A percentile compares a stretch with the other conserved stretches of the same genome.
phyloP scores from a whole-genome alignment of 1,139 yeast species.

The Zygoascus meyerae region DNA sequence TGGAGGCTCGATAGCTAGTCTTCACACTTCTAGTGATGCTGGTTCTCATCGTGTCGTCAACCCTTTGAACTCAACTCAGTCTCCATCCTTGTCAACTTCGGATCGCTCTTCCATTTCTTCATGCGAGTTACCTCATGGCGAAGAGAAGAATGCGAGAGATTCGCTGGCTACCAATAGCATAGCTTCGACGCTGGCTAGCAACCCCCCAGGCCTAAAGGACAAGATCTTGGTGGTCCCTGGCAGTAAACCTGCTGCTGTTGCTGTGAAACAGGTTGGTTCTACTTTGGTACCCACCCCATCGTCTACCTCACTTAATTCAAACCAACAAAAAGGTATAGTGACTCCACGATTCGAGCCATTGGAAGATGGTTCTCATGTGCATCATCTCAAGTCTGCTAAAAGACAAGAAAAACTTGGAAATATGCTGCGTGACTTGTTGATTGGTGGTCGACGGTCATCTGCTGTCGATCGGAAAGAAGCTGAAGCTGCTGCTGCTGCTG shows the following conservation, averaged over 20 bases:
- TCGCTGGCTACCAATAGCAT: background rate
- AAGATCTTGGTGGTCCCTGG: background rate
- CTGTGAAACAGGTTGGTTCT: background rate
- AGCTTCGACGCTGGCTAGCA: background rate
- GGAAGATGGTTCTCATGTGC: constrained; percentile 48
- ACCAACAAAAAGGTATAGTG: background rate
- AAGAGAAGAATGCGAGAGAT: background rate
- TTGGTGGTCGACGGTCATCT: constrained; percentile 41
- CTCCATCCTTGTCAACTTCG: constrained; percentile 2
- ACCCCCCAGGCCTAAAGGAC: background rate
- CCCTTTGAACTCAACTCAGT: background rate
- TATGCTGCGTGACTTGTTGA: constrained; percentile 75
- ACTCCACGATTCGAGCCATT: constrained; percentile 18
- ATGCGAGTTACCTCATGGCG: background rate
- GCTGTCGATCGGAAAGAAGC: constrained; percentile 9
- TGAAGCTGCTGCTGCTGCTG: constrained; percentile 12
- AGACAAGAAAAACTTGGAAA: constrained; percentile 78
- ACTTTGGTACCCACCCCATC: constrained; percentile 6
- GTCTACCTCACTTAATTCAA: constrained; percentile 1
- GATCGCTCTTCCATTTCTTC: constrained; percentile 2
- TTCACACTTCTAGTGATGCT: no score
- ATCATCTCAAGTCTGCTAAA: constrained; percentile 62
- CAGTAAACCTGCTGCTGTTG: background rate
- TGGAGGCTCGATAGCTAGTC: no score
- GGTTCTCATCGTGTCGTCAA: background rate